These are phyloP conservation scores for Odontarrhena argentea DNA, from an alignment of 345 rosid genomes.

Conservation along the genomic window DNA sequence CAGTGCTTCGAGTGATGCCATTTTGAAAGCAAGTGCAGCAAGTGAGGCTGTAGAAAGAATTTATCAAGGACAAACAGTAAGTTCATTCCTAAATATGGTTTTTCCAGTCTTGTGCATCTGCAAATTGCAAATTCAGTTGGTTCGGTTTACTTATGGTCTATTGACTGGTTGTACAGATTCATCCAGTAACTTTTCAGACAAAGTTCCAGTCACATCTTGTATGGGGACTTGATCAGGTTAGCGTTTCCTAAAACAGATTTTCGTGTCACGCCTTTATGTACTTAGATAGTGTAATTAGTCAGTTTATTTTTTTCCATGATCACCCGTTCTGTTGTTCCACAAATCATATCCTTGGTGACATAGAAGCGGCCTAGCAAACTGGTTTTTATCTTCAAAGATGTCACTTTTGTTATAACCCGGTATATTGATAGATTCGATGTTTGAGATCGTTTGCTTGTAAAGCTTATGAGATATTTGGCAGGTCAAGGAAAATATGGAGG, in stretches of 20 bases:
- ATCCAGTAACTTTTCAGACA: constrained; percentile 67
- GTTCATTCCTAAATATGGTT: constrained; percentile 25
- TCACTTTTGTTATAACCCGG: neutral
- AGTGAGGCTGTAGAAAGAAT: constrained; percentile 79
- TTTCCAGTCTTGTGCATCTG: constrained; percentile 7
- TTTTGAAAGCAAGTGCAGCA: constrained; percentile 83
- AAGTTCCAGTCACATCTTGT: constrained; percentile 74
- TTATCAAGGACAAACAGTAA: constrained; percentile 70
- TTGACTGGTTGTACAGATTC: constrained; percentile 48
- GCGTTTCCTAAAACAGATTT: neutral
- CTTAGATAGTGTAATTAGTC: neutral
- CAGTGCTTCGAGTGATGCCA: constrained; percentile 79
- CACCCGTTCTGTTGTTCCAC: neutral
- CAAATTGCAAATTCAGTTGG: constrained; percentile 13
- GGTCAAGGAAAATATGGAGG: constrained; percentile 56
- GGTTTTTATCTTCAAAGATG: neutral
- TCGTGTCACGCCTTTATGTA: neutral
- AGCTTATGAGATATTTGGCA: constrained; percentile 35
- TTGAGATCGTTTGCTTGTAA: constrained; percentile 14
- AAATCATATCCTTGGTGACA: constrained; percentile 14
- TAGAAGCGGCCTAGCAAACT: constrained; percentile 5
- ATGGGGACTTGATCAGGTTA: constrained; percentile 82
- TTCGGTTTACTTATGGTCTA: constrained; percentile 9
- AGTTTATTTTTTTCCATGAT: constrained; percentile 12
- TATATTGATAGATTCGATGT: constrained; percentile 1